Evolutionary conservation across 352 stramenopile species (phyloP), one percentile per base, ranked within the genome.

Genomic region (Phytophthora pseudosyringae): DNA sequence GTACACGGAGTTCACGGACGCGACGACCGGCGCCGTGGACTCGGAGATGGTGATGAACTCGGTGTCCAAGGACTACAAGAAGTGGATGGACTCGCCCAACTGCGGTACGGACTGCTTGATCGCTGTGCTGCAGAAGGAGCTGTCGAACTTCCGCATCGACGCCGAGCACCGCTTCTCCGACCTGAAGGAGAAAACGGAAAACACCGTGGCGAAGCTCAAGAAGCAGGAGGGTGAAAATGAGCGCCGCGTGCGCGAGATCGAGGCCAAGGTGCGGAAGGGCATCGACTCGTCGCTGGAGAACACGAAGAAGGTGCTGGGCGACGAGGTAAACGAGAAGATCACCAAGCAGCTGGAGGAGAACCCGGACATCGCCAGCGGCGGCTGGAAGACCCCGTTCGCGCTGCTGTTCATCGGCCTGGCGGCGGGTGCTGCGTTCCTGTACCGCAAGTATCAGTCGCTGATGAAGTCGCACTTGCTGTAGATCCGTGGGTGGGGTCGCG

Each of bases 401-500:
- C 54, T 95, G 60, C 71, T 94, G 33, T 73, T 92, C 35, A 56
- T 94, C 21, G 71, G 61, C 3, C 62, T 94, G 16, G 80, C 71
- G 25, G 80, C 64, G 12, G 78, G 74, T 46, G 78, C 68, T 36
- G 67, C 63, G 21, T 83, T 80, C 44, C 76, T 85, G 57, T 95
- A 94, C 71, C 83, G 80, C 67, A 95, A 95, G 81, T 95, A 95
- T 76, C 75, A 89, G 60, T 76, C 76, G 59, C 73, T 95, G 18
- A 88, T 93, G 77, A 95, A 95, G 80, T 92, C 83, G 39, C 87
- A 95, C 74, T 69, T 95, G 75, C 71, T 95, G 71, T 95, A 92
- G 57, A 45, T 52, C 16, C 38, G n/a, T 57, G 29, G 25, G 49
- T 60, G 36, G 31, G 40, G 43, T 65, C 40, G 33, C 25, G 38